These are phyloP conservation scores for Sugiyamaella xylanicola DNA, from an alignment of 1,139 yeast species.

Conservation along the genomic window DNA sequence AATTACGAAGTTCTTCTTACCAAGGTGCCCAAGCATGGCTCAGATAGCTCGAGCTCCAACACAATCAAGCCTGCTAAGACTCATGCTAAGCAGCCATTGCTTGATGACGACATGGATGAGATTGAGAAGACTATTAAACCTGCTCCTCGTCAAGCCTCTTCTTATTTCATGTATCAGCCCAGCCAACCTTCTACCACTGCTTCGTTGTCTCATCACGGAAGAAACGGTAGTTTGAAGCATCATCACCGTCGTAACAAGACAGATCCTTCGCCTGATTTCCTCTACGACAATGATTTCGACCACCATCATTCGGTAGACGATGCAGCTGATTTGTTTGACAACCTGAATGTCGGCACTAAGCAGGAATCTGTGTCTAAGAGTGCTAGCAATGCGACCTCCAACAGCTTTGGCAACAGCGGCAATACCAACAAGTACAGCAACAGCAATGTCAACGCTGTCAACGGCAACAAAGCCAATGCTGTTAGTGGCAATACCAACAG, in stretches of 20 bases:
- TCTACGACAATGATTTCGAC: constrained; percentile 24
- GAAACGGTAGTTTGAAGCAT: constrained; percentile 14
- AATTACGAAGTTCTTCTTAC: constrained; percentile 61
- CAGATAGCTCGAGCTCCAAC: not conserved
- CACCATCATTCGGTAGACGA: constrained; percentile 17
- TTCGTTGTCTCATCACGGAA: constrained; percentile 11
- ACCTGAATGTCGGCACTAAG: constrained; percentile 16
- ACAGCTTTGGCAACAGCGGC: not conserved
- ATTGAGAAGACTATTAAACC: constrained; percentile 4
- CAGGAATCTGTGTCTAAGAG: not conserved
- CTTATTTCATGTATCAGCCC: constrained; percentile 13
- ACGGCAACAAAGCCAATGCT: not conserved
- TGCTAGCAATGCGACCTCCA: constrained; percentile 6
- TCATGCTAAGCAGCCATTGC: not conserved
- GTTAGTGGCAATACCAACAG: not conserved
- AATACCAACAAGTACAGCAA: constrained; percentile 3
- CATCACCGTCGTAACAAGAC: constrained; percentile 22
- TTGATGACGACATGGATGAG: constrained; percentile 9
- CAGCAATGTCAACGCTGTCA: constrained; percentile 11
- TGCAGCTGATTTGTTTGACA: constrained; percentile 16
- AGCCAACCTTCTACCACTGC: constrained; percentile 2
- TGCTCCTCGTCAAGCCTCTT: constrained; percentile 13
- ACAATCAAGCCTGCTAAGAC: not conserved
- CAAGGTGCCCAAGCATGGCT: constrained; percentile 1
- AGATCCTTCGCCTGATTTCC: constrained; percentile 20